Conservation (phyloP, 352 stramenopile species). For the Phytophthora meadii region DNA sequence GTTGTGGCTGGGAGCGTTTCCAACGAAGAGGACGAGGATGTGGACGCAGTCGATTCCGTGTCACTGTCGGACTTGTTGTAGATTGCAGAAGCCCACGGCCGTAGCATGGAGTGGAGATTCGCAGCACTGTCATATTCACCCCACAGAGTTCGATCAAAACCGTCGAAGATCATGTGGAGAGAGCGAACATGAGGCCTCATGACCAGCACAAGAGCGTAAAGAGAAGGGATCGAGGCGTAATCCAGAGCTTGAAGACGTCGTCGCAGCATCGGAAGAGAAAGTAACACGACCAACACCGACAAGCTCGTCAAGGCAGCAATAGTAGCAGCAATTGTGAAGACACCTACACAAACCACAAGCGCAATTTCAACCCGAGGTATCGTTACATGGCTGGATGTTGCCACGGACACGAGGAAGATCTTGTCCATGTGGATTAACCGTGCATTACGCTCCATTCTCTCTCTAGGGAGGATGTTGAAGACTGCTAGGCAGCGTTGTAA, state of each 20-base stretch:
- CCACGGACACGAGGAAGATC: conserved; percentile 63
- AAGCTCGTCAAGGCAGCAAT: neutral
- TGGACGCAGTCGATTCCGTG: too few species aligned
- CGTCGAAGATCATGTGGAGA: conserved; percentile 65
- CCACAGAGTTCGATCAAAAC: conserved; percentile 64
- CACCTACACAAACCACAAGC: conserved; percentile 10
- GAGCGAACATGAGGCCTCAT: conserved; percentile 51
- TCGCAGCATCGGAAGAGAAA: conserved; percentile 5
- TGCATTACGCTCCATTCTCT: conserved; percentile 50
- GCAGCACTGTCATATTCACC: conserved; percentile 72
- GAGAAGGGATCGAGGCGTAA: conserved; percentile 61
- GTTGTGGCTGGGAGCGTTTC: too few species aligned
- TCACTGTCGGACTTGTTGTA: too few species aligned
- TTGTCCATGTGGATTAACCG: conserved; percentile 61
- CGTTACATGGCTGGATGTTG: conserved; percentile 50
- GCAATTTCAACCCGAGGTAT: conserved; percentile 33
- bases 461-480: conserved; percentile 53
- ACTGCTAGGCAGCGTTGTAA: too few species aligned
- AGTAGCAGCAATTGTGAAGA: conserved; percentile 10
- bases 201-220: conserved; percentile 53
- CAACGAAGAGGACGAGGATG: too few species aligned
- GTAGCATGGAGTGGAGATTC: too few species aligned
- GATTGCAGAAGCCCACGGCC: conserved; percentile 24
- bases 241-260: conserved; percentile 44
- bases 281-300: neutral